Evolutionary conservation across 2,329 filamentous ascomycete genomes (phyloP).

Genomic region (Arthroderma sp.): DNA sequence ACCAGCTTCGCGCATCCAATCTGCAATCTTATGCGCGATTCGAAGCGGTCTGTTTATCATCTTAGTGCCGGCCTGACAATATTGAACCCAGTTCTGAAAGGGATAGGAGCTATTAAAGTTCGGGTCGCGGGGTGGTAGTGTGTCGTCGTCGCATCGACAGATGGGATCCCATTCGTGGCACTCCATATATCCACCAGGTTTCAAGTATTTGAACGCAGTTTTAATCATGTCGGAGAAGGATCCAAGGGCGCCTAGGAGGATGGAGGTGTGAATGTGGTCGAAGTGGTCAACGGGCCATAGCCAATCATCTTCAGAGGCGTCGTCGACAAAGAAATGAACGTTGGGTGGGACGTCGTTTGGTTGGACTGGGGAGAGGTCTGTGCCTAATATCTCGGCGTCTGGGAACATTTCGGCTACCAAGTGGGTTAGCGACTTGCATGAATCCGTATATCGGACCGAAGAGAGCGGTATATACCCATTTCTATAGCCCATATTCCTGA

Average conservation of each 20-base stretch:
- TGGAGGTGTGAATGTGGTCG: conserved; percentile 47
- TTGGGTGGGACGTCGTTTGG: conserved; percentile 55
- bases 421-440: not conserved
- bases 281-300: conserved; percentile 38
- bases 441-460: not conserved
- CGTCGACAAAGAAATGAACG: conserved; percentile 61
- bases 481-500: conserved; percentile 30
- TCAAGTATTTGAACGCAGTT: conserved; percentile 39
- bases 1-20: conserved; percentile 14
- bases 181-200: conserved; percentile 42
- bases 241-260: conserved; percentile 44
- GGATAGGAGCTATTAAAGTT: conserved; percentile 24
- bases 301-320: conserved; percentile 50
- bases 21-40: conserved; percentile 32
- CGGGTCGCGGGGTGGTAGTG: conserved; percentile 35
- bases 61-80: conserved; percentile 31
- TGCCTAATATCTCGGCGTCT: conserved; percentile 6
- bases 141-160: conserved; percentile 40
- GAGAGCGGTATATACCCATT: conserved; percentile 6
- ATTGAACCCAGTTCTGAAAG: conserved; percentile 37
- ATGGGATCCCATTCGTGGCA: conserved; percentile 33
- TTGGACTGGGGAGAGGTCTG: conserved; percentile 52
- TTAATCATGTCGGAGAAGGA: conserved; percentile 44
- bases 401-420: conserved; percentile 4
- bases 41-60: conserved; percentile 34